These are phyloP conservation scores for Melocanna baccifera DNA, from an alignment of 176 grass and related monocot genomes.

Conservation along the genomic window DNA sequence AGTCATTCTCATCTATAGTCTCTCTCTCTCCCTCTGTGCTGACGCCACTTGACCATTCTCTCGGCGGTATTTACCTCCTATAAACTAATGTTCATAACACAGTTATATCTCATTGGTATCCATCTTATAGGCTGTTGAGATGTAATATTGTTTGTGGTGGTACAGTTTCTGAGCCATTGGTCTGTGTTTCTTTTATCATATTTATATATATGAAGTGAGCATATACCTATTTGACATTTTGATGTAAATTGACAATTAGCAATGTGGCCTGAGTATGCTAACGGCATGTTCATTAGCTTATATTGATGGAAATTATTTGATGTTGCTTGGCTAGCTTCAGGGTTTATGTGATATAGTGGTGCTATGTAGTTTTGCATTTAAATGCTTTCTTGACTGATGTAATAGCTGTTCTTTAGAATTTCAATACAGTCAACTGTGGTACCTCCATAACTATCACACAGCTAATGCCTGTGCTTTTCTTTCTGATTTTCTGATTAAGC, in stretches of 20 bases:
- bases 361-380: slow-evolving; percentile 2
- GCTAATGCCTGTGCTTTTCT: background rate
- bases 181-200: slow-evolving; percentile 3
- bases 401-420: background rate
- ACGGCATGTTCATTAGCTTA: background rate
- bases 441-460: background rate
- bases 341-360: background rate
- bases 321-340: background rate
- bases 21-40: too few relatives aligned
- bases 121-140: slow-evolving; percentile 7
- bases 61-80: too few relatives aligned
- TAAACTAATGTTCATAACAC: too few relatives aligned
- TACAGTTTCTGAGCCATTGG: background rate
- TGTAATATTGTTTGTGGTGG: background rate
- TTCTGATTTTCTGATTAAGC: background rate
- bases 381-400: background rate
- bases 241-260: background rate
- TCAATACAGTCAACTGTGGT: background rate
- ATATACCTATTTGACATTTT: slow-evolving; percentile 16
- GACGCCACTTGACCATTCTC: too few relatives aligned
- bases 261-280: background rate
- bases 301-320: slow-evolving; percentile 4
- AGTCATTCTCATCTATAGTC: too few relatives aligned
- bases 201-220: slow-evolving; percentile 15
- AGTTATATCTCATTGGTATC: background rate